These are phyloP conservation scores for Penicillium sp. DNA, from an alignment of 2,329 filamentous ascomycete genomes.

Conservation along the genomic window DNA sequence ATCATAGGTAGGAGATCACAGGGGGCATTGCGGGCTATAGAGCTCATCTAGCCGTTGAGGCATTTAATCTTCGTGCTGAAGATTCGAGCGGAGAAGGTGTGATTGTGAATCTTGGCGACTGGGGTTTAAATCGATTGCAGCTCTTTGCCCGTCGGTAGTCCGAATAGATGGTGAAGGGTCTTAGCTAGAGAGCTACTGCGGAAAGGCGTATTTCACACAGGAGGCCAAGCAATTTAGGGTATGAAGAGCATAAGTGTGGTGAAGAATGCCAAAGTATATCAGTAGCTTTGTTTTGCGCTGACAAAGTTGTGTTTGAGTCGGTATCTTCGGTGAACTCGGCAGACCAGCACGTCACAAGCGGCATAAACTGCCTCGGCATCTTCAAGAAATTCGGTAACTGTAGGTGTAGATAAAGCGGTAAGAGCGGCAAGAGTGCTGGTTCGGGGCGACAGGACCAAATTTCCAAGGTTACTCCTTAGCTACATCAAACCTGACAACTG, in stretches of 20 bases:
- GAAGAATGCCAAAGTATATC: not conserved
- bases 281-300: not conserved
- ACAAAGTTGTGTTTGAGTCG: too few species aligned
- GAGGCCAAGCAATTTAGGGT: not conserved
- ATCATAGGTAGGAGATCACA: not conserved
- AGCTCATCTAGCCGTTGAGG: not conserved
- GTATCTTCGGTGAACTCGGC: too few species aligned
- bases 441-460: too few species aligned
- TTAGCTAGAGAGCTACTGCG: not conserved
- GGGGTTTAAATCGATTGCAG: slow-evolving; percentile 2
- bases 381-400: too few species aligned
- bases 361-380: too few species aligned
- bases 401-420: too few species aligned
- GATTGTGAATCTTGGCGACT: slow-evolving; percentile 3
- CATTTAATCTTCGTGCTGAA: not conserved
- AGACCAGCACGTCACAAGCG: too few species aligned
- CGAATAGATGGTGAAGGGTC: slow-evolving; percentile 3
- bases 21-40: not conserved
- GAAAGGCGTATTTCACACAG: not conserved
- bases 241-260: not conserved
- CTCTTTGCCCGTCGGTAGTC: slow-evolving; percentile 13
- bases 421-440: too few species aligned
- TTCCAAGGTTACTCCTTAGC: too few species aligned
- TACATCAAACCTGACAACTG: too few species aligned
- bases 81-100: not conserved